These are phyloP conservation scores for Fusarium coffeatum DNA, from an alignment of 2,329 filamentous ascomycete species.

Conservation along the genomic window DNA sequence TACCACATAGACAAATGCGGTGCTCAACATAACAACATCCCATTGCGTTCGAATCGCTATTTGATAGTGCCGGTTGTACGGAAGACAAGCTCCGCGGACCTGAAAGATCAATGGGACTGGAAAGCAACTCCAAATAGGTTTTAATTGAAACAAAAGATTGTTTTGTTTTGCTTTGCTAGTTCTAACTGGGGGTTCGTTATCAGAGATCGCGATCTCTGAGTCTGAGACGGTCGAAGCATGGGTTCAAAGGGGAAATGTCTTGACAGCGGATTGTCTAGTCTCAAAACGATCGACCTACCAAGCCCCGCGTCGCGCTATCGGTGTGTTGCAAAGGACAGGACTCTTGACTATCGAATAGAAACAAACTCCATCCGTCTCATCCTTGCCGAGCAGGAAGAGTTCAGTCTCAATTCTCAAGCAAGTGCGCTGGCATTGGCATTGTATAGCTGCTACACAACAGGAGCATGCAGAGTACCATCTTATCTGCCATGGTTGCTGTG, in stretches of 20 bases:
- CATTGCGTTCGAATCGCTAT: slow-evolving; percentile 9
- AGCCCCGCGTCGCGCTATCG: slow-evolving; percentile 35
- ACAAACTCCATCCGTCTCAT: slow-evolving; percentile 20
- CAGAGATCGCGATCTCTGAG: slow-evolving; percentile 32
- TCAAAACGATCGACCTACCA: slow-evolving; percentile 23
- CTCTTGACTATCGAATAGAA: slow-evolving; percentile 19
- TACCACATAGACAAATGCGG: slow-evolving; percentile 19
- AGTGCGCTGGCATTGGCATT: slow-evolving; percentile 1
- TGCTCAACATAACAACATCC: slow-evolving; percentile 10
- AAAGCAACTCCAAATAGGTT: not conserved
- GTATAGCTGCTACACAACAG: slow-evolving; percentile 3
- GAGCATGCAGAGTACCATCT: slow-evolving; percentile 1
- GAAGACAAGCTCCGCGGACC: slow-evolving; percentile 32
- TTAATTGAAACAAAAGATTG: slow-evolving; percentile 18
- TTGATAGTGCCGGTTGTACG: slow-evolving; percentile 20
- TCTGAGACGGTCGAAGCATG: slow-evolving; percentile 26
- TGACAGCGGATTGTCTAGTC: slow-evolving; percentile 31
- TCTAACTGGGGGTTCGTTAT: not conserved
- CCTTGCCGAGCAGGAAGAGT: not conserved
- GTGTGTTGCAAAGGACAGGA: slow-evolving; percentile 10
- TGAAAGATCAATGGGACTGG: not conserved
- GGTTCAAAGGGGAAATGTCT: slow-evolving; percentile 25
- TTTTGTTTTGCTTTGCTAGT: slow-evolving; percentile 7
- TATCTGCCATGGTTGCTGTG: not conserved
- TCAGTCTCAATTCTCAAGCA: not conserved